These are phyloP conservation scores for Penicillium sclerotiorum DNA, from an alignment of 2,329 filamentous ascomycete genomes.

Conservation along the genomic window DNA sequence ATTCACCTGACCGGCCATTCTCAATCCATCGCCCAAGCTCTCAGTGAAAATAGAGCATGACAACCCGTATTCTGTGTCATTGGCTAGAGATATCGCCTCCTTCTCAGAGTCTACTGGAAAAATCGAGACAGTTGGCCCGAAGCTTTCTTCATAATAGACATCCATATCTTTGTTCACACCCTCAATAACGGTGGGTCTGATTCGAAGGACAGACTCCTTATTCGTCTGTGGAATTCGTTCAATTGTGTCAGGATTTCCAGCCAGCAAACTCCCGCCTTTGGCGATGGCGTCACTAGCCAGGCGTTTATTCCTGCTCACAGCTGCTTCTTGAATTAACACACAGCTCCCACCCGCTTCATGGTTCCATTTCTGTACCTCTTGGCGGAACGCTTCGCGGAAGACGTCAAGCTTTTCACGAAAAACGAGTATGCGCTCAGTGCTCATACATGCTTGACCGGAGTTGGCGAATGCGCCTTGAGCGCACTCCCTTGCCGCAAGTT, in stretches of 20 bases:
- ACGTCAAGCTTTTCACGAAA: conserved; percentile 60
- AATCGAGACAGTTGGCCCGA: conserved; percentile 30
- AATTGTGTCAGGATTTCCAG: neutral
- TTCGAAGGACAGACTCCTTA: neutral
- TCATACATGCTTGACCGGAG: conserved; percentile 77
- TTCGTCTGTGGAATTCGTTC: too few relatives aligned
- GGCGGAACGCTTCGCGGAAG: conserved; percentile 36
- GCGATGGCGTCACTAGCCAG: conserved; percentile 22
- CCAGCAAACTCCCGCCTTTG: conserved; percentile 23
- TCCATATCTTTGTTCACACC: neutral
- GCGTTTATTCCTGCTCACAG: neutral
- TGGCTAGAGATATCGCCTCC: conserved; percentile 25
- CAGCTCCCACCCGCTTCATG: neutral
- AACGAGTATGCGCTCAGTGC: conserved; percentile 56
- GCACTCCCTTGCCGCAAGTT: conserved; percentile 37
- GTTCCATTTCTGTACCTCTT: neutral
- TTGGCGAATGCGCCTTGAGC: conserved; percentile 33
- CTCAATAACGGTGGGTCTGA: neutral
- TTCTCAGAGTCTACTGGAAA: conserved; percentile 26
- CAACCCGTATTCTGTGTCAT: conserved; percentile 29
- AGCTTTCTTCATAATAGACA: conserved; percentile 21
- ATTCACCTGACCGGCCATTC: conserved; percentile 21
- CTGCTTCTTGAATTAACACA: neutral
- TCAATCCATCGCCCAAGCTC: conserved; percentile 27
- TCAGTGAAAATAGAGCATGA: conserved; percentile 31